Base-by-base conservation (phyloP, 2,329 filamentous ascomycete genomes). In the Neonectria coccinea region DNA sequence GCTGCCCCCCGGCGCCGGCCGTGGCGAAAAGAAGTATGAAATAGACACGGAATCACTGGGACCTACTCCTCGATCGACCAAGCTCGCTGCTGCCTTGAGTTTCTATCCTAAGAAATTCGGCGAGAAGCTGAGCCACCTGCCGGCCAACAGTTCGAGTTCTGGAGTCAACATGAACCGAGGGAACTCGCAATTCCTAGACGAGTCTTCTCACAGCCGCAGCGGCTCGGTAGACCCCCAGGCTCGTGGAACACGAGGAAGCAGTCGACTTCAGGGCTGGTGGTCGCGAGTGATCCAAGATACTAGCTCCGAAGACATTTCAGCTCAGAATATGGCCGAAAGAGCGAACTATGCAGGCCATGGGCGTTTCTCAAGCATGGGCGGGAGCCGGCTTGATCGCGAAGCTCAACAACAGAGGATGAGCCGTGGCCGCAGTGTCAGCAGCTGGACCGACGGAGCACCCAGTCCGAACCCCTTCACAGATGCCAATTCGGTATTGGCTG, bases 151-250 rank as follows among this genome's bases (percentile, higher is more conserved):
- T 59, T 76, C 74, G 29, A 77, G 76, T 9, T 77, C 81, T 2
- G 80, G 78, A 51, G 81, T 86, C 31, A 82, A 86, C 61, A 78
- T 86, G 66, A 81, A 87, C 73, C 79, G 84, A 52, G 83, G 84
- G 7, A 85, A 84, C 68, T 86, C 86, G 9, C 86, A 87, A 67
- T 86, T 85, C 65, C 77, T 81, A 63, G 77, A 80, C 25, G 59
- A 74, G 2, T 62, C 68, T 56, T 73, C 73, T 29, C 81, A 82
- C 66, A 83, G 79, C 63, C 79, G 80, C 33, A 79, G 75, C 48
- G 79, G 77, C 50, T 81, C 81, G 10, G 70, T 67, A 42, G 63
- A 55, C 36, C 48, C 51, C 31, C 55, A 66, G 41, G 51, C 60
- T 22, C 66, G 58, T 29, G 53, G 62, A 58, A 33, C 57, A 27